Percentiles rank a stretch among this genome's conserved stretches.
These are phyloP conservation scores for Serendipita sp. DNA, from an alignment of 768 basidiomycete genomes.

Conservation along the genomic window DNA sequence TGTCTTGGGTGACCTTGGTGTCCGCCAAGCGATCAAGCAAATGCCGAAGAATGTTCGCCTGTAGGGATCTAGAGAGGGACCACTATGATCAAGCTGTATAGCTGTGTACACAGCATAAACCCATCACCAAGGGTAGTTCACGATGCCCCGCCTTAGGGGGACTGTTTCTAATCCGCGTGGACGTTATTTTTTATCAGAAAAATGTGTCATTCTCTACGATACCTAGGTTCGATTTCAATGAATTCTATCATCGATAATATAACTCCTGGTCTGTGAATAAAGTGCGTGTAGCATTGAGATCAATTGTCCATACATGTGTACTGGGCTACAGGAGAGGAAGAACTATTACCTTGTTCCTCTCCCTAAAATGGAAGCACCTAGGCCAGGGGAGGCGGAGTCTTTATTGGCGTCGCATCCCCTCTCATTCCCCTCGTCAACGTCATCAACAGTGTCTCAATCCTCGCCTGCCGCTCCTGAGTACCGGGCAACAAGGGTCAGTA, in stretches of 20 bases:
- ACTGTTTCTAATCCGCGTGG: background rate
- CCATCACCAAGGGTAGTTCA: too few relatives aligned
- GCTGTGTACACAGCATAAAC: too few relatives aligned
- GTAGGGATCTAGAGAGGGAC: background rate
- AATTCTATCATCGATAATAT: too few relatives aligned
- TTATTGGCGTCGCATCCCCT: slow-evolving; percentile 18
- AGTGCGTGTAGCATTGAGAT: too few relatives aligned
- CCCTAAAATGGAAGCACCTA: background rate
- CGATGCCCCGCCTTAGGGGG: too few relatives aligned
- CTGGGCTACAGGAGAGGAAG: too few relatives aligned
- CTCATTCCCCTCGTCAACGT: slow-evolving; percentile 54
- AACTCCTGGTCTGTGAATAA: too few relatives aligned
- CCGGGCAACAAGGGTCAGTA: background rate
- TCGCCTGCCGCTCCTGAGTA: slow-evolving; percentile 45
- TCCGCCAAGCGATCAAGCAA: slow-evolving; percentile 57
- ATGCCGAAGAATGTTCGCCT: slow-evolving; percentile 58
- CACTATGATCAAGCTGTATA: too few relatives aligned
- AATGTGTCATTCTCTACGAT: background rate
- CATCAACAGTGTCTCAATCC: slow-evolving; percentile 58
- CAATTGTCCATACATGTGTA: too few relatives aligned
- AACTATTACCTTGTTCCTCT: too few relatives aligned
- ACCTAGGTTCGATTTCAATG: background rate
- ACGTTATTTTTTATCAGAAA: background rate
- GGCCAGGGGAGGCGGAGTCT: background rate
- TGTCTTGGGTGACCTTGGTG: slow-evolving; percentile 62